A percentile compares a stretch with the other conserved stretches of the same genome.
These are phyloP conservation scores for Pseudogymnoascus sp. DNA, from an alignment of 2,329 filamentous ascomycete species.

Conservation along the genomic window DNA sequence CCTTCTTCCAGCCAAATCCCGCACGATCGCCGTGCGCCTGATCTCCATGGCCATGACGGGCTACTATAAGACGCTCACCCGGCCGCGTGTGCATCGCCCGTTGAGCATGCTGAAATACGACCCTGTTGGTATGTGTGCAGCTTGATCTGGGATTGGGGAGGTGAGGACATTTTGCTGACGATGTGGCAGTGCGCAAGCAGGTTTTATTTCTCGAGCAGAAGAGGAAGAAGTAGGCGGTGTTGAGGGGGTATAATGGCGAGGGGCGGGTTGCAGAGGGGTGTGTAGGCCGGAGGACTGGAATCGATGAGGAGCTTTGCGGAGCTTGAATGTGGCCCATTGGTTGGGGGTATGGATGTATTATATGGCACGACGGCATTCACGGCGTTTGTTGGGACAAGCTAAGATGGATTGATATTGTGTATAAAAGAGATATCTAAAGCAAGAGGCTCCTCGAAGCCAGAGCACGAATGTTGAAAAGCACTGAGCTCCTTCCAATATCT, in stretches of 20 bases:
- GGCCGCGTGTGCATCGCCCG: slow-evolving; percentile 70
- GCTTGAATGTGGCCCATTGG: neutral
- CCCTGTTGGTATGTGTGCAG: slow-evolving; percentile 66
- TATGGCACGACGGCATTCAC: slow-evolving; percentile 7
- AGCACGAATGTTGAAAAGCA: neutral
- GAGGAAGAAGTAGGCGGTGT: slow-evolving; percentile 49
- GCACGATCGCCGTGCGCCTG: slow-evolving; percentile 85
- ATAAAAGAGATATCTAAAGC: neutral
- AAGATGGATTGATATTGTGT: slow-evolving; percentile 3
- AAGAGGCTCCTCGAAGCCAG: slow-evolving; percentile 4
- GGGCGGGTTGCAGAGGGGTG: neutral
- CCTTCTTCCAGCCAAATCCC: slow-evolving; percentile 53
- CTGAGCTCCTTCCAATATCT: neutral
- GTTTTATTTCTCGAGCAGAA: slow-evolving; percentile 90
- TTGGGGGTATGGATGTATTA: neutral
- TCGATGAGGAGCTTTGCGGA: neutral
- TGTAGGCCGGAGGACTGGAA: neutral
- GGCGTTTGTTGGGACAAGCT: slow-evolving; percentile 8
- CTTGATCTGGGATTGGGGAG: neutral
- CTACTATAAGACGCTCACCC: slow-evolving; percentile 86
- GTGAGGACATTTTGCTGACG: neutral
- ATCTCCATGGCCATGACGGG: slow-evolving; percentile 98
- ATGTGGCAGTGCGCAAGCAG: slow-evolving; percentile 66
- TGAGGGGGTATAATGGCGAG: neutral
- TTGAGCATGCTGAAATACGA: slow-evolving; percentile 99